These are phyloP conservation scores for Hemisphaericaspora lyxosophila DNA, from an alignment of 1,139 yeast species.

Conservation along the genomic window DNA sequence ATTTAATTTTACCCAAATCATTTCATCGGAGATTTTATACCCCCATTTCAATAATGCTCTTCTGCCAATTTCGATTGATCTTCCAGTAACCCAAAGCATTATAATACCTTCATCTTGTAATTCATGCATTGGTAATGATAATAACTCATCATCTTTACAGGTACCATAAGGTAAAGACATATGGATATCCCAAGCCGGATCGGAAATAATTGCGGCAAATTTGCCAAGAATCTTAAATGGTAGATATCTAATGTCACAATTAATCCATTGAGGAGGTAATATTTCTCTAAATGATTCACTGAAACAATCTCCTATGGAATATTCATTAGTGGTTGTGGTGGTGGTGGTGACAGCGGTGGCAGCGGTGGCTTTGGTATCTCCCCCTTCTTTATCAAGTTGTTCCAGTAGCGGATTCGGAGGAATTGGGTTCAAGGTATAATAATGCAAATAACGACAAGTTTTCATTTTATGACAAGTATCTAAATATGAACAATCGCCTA, in stretches of 20 bases:
- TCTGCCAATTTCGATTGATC: slow-evolving; percentile 86
- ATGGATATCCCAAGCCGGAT: slow-evolving; percentile 89
- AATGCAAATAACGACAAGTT: slow-evolving; percentile 80
- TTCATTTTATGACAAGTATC: slow-evolving; percentile 90
- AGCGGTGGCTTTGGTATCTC: slow-evolving; percentile 21
- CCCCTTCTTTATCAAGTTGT: slow-evolving; percentile 17
- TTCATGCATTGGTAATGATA: slow-evolving; percentile 61
- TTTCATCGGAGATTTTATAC: slow-evolving; percentile 69
- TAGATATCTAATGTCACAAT: slow-evolving; percentile 73
- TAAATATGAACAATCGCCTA: slow-evolving; percentile 93
- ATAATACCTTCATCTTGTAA: slow-evolving; percentile 83
- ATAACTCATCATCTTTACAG: slow-evolving; percentile 69
- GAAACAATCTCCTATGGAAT: slow-evolving; percentile 58
- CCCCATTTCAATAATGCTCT: slow-evolving; percentile 82
- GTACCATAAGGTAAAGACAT: slow-evolving; percentile 80
- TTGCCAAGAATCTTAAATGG: slow-evolving; percentile 74
- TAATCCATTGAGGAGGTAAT: slow-evolving; percentile 79
- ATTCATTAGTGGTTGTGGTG: slow-evolving; percentile 46
- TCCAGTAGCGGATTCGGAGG: not conserved
- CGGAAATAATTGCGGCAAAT: slow-evolving; percentile 85
- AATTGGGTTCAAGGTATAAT: slow-evolving; percentile 58
- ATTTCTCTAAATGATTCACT: slow-evolving; percentile 28
- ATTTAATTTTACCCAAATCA: slow-evolving; percentile 89
- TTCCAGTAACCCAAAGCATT: slow-evolving; percentile 90
- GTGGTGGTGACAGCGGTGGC: too few relatives aligned